These are phyloP conservation scores for Diospyros lotus DNA, from an alignment of 148 eudicot genomes.

Conservation along the genomic window DNA sequence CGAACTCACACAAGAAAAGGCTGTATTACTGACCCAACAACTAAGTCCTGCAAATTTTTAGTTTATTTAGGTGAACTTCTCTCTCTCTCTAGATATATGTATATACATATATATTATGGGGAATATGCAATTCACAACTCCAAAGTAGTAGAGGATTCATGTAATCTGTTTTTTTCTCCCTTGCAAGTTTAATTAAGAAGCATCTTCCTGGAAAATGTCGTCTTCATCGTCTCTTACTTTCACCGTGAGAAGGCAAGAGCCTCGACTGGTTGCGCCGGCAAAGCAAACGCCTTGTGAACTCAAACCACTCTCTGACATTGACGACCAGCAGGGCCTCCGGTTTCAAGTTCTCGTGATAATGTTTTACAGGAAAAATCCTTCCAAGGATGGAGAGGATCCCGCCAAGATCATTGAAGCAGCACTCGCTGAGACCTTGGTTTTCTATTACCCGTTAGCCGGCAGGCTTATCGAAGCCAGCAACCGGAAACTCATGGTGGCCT, in stretches of 20 bases:
- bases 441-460: slow-evolving; percentile 17
- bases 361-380: slow-evolving; percentile 5
- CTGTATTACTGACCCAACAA: too few species aligned
- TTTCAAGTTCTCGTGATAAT: neutral
- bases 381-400: neutral
- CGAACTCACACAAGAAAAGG: too few species aligned
- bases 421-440: slow-evolving; percentile 1
- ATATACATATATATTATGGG: too few species aligned
- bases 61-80: too few species aligned
- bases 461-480: slow-evolving; percentile 6
- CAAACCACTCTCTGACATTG: slow-evolving; percentile 15
- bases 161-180: too few species aligned
- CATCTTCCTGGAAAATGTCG: neutral
- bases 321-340: slow-evolving; percentile 11
- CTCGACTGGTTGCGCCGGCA: neutral
- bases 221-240: neutral
- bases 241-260: neutral
- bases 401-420: neutral
- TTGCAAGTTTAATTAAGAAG: too few species aligned
- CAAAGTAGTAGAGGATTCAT: too few species aligned
- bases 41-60: too few species aligned
- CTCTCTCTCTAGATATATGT: too few species aligned
- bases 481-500: slow-evolving; percentile 7
- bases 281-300: neutral
- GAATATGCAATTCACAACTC: too few species aligned